phyloP scores from a whole-genome alignment of 805 yeast species.

The Saitoella complicata region DNA sequence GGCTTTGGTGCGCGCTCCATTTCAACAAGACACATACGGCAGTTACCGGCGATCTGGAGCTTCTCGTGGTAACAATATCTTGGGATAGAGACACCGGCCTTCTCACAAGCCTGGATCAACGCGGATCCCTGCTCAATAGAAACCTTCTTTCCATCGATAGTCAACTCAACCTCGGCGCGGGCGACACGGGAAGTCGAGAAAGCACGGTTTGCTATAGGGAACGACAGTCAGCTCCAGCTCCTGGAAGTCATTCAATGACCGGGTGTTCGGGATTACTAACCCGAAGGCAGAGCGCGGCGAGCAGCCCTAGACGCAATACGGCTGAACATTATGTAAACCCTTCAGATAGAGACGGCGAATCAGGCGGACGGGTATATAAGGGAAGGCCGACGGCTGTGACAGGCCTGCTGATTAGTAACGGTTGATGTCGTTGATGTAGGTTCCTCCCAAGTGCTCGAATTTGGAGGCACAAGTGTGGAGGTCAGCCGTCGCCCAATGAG shows the following conservation, averaged over 20 bases:
- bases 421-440: no score
- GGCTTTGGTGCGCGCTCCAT: slow-evolving; percentile 80
- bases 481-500: no score
- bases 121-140: slow-evolving; percentile 74
- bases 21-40: slow-evolving; percentile 85
- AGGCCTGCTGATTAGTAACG: no score
- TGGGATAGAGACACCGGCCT: slow-evolving; percentile 77
- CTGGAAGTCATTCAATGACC: no score
- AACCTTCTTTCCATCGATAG: slow-evolving; percentile 55
- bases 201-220: slow-evolving; percentile 8
- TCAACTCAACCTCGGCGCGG: slow-evolving; percentile 39
- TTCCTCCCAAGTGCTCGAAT: no score
- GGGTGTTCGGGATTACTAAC: no score
- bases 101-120: slow-evolving; percentile 79
- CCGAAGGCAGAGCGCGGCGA: background rate
- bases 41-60: slow-evolving; percentile 79
- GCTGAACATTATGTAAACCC: background rate
- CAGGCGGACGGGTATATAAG: no score
- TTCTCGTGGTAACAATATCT: slow-evolving; percentile 86
- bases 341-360: no score
- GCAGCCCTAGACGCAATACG: slow-evolving; percentile 1
- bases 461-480: no score
- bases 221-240: background rate
- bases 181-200: slow-evolving; percentile 24
- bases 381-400: no score